Base-by-base conservation (phyloP, 129 eudicot genomes). In the Ambrosia trifida region DNA sequence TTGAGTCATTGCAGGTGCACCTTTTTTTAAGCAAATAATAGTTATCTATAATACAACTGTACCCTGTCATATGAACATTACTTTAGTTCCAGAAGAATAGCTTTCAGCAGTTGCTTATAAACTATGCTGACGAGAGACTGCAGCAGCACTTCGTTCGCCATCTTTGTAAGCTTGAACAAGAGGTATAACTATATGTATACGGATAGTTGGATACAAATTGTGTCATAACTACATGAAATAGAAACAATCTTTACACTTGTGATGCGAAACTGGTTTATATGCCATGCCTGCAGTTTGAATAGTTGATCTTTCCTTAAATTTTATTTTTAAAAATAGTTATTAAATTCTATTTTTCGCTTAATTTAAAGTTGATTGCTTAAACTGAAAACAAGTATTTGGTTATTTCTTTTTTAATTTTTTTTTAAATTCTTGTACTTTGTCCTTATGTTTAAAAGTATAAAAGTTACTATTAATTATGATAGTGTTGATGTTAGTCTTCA, bases 1-100 rank as follows among this genome's bases (percentile, higher is more conserved):
- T 94, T 72, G 98, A 94, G 78, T 89, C 98, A 74, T 83, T 89
- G 70, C 80, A 94, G 97, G 99, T 93, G 72, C 12, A 70, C 4
- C n/a, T n/a, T 53, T 32, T 58, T 28, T 24, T 24, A 24, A 57
- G 3, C 11, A 57, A 10, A 18, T 4, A 11, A 49, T 13, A 19
- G 31, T 38, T 40, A 24, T 66, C 45, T n/a, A 59, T 38, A 38
- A 51, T 41, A 45, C 49, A 45, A 35, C n/a, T 36, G 51, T 11
- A 14, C 28, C 52, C 33, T 51, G 28, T 82, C 64, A 60, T 40
- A 69, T 17, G 35, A 43, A 74, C 51, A 11, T 65, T 50, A 69
- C 12, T 72, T 71, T 41, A 49, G 57, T 78, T 69, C 66, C 96
- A 94, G 99, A 87, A 73, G 52, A 94, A 94, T 61, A 90, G 96